Conservation (phyloP, 139 green algal species). For the Microglena sp. region DNA sequence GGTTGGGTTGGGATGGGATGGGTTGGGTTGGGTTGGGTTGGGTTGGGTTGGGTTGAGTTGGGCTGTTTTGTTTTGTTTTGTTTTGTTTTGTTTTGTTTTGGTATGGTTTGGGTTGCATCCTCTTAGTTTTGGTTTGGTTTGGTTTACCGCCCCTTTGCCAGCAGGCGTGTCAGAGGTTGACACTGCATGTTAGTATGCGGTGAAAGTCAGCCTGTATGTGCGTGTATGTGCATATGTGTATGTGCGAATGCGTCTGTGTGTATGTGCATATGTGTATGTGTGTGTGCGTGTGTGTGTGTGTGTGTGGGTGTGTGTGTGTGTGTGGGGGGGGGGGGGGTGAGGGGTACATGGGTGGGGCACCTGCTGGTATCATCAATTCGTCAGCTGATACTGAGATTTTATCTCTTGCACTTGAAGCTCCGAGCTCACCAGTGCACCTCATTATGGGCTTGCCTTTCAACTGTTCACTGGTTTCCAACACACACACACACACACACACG, state of each 20-base stretch:
- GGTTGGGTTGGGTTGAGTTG: not conserved
- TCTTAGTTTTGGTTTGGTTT: not conserved
- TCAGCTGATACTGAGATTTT: slow-evolving; percentile 23
- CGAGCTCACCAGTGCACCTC: slow-evolving; percentile 9
- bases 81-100: not conserved
- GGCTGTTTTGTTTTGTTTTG: not conserved
- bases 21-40: not conserved
- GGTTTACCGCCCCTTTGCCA: not conserved
- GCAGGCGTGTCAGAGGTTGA: not conserved
- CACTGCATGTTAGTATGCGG: no score
- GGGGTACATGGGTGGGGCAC: no score
- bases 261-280: not conserved
- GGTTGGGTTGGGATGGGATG: not conserved
- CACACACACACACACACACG: not conserved
- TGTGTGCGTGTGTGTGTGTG: not conserved
- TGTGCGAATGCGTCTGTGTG: not conserved
- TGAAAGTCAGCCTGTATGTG: no score
- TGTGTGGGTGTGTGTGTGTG: no score
- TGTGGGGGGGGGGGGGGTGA: no score
- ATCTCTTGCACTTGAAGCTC: slow-evolving; percentile 35
- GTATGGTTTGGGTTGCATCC: not conserved
- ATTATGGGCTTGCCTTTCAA: slow-evolving; percentile 20
- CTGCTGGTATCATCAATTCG: slow-evolving; percentile 20
- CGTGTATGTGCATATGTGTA: not conserved
- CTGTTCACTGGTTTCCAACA: not conserved